phyloP scores from a whole-genome alignment of 495 filamentous ascomycete species.

The Jackrogersella multiformis region DNA sequence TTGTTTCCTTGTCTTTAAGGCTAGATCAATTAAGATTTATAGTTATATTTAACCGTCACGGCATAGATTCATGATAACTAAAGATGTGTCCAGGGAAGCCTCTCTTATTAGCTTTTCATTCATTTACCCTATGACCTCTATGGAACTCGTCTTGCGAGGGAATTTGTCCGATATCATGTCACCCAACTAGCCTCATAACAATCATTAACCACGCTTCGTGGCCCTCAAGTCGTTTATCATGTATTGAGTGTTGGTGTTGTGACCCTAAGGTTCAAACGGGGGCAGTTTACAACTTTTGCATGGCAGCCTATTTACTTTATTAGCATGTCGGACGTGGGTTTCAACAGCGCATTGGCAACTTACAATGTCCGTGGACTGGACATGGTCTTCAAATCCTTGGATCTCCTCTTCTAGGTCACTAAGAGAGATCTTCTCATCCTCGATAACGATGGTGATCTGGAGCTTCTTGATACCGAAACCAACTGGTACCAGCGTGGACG shows the following conservation, averaged over 20 bases:
- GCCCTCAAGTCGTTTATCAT: constrained; percentile 44
- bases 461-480: constrained; percentile 99
- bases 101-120: constrained; percentile 32
- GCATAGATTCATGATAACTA: neutral
- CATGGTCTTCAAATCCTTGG: constrained; percentile 86
- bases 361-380: constrained; percentile 93
- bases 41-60: neutral
- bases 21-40: neutral
- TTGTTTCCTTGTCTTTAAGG: neutral
- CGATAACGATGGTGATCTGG: constrained; percentile 96
- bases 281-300: constrained; percentile 84
- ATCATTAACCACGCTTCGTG: constrained; percentile 36
- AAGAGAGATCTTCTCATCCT: constrained; percentile 94
- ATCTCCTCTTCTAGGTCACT: constrained; percentile 89
- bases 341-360: constrained; percentile 43
- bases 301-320: constrained; percentile 66
- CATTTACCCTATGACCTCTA: constrained; percentile 38
- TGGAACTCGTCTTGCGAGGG: constrained; percentile 34
- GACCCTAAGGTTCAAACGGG: neutral
- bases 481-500: constrained; percentile 85
- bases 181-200: constrained; percentile 41
- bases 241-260: constrained; percentile 27
- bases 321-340: neutral
- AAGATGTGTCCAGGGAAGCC: neutral
- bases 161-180: constrained; percentile 32